Evolutionary conservation across 371 early-diverging fungal species (phyloP).

Genomic region (Coelomomyces lativittatus): DNA sequence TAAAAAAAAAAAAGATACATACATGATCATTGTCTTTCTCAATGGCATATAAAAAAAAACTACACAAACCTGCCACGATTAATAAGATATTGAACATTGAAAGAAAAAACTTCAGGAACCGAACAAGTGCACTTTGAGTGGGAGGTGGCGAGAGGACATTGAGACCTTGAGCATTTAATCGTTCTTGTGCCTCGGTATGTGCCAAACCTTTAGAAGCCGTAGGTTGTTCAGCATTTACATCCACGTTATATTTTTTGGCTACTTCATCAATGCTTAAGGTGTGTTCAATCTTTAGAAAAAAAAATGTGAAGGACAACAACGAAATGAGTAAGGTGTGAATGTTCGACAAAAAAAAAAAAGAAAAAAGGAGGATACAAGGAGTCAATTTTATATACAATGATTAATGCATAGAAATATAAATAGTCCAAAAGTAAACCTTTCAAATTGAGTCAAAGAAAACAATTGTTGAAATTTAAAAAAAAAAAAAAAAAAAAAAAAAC

Average conservation of each 20-base stretch:
- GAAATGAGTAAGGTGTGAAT: too few species aligned
- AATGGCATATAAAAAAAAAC: constrained; percentile 55
- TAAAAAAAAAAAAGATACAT: not conserved
- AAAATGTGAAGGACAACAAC: too few species aligned
- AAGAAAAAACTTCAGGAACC: constrained; percentile 50
- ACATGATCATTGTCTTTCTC: constrained; percentile 43
- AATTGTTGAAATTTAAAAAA: too few species aligned
- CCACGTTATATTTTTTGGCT: constrained; percentile 27
- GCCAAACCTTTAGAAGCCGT: constrained; percentile 51
- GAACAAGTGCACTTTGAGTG: constrained; percentile 45
- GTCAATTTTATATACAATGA: too few species aligned
- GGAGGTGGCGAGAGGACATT: constrained; percentile 75
- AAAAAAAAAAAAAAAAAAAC: too few species aligned
- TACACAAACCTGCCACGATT: constrained; percentile 58
- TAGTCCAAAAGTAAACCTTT: too few species aligned
- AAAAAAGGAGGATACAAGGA: too few species aligned
- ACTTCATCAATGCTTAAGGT: constrained; percentile 49
- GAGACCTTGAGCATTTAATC: constrained; percentile 51
- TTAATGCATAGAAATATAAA: too few species aligned
- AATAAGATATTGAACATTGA: constrained; percentile 71
- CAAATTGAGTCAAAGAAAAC: too few species aligned
- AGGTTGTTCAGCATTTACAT: constrained; percentile 36
- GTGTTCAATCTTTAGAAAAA: too few species aligned
- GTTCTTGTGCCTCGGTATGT: constrained; percentile 32
- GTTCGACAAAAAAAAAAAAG: too few species aligned